phyloP scores from a whole-genome alignment of 257 asterid genomes.

The Salvia miltiorrhiza region DNA sequence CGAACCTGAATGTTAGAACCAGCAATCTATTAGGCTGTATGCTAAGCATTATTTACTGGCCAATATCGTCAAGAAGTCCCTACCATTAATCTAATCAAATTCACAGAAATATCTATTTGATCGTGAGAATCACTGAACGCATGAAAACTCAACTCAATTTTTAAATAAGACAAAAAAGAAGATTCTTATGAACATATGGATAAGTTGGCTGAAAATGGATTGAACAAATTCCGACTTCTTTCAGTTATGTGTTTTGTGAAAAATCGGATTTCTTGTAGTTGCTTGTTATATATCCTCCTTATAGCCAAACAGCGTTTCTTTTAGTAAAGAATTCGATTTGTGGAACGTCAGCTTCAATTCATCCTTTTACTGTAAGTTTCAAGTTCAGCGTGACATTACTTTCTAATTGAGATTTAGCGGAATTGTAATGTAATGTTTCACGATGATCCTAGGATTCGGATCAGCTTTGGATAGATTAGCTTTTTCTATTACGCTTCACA shows the following conservation, averaged over 20 bases:
- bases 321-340: not conserved
- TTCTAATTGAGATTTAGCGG: not conserved
- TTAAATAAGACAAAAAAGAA: not conserved
- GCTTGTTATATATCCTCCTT: not conserved
- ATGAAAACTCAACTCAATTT: not conserved
- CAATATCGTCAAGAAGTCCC: not conserved
- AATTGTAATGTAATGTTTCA: not conserved
- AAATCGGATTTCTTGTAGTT: not conserved
- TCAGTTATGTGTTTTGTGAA: not conserved
- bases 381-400: not conserved
- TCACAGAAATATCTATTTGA: not conserved
- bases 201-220: not conserved
- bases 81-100: not conserved
- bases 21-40: not conserved
- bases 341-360: not conserved
- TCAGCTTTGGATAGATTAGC: not conserved
- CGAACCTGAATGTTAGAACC: not conserved
- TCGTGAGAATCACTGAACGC: not conserved
- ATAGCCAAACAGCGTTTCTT: not conserved
- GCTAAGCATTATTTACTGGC: not conserved
- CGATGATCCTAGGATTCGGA: not conserved
- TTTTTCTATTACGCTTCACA: not conserved
- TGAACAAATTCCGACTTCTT: not conserved
- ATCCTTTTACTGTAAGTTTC: not conserved
- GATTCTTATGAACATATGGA: not conserved